Percentiles rank a stretch among this genome's conserved stretches.
These are phyloP conservation scores for Penicillium egyptiacum DNA, from an alignment of 495 filamentous ascomycete species.

Conservation along the genomic window DNA sequence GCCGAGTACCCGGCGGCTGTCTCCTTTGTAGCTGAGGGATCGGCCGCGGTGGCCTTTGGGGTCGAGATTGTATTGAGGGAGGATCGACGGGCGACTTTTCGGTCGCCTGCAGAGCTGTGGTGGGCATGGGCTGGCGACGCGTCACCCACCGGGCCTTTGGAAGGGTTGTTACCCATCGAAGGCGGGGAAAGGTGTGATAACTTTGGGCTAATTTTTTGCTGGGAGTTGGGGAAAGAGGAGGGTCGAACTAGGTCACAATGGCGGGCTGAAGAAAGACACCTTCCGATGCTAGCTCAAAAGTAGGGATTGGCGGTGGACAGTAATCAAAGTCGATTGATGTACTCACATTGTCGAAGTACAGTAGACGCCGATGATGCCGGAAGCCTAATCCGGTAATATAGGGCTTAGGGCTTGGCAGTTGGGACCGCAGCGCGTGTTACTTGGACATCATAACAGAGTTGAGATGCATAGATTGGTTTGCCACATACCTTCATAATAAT, in stretches of 20 bases:
- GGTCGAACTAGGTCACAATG: conserved; percentile 20
- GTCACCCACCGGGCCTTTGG: conserved; percentile 45
- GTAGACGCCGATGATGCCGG: conserved; percentile 27
- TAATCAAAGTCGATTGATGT: conserved; percentile 13
- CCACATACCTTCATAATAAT: conserved; percentile 7
- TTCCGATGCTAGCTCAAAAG: conserved; percentile 17
- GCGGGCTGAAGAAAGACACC: conserved; percentile 23
- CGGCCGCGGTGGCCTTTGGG: conserved; percentile 41
- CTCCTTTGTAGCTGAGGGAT: conserved; percentile 45
- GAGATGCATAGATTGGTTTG: conserved; percentile 1
- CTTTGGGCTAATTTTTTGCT: conserved; percentile 9
- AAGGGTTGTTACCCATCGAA: conserved; percentile 53
- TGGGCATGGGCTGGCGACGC: conserved; percentile 30
- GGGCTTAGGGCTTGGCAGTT: conserved; percentile 28
- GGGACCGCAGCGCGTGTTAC: conserved; percentile 8
- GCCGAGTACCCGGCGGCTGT: conserved; percentile 44
- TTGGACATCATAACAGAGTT: conserved; percentile 10
- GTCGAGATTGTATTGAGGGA: conserved; percentile 43
- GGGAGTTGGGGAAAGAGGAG: conserved; percentile 12
- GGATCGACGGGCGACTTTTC: conserved; percentile 41
- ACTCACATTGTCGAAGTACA: conserved; percentile 15
- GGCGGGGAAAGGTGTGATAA: conserved; percentile 26
- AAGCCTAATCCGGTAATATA: conserved; percentile 20
- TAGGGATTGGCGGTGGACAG: conserved; percentile 11
- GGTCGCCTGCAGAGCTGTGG: conserved; percentile 31